phyloP scores from a whole-genome alignment of 768 basidiomycete genomes.

The Phaeolepiota aurea region DNA sequence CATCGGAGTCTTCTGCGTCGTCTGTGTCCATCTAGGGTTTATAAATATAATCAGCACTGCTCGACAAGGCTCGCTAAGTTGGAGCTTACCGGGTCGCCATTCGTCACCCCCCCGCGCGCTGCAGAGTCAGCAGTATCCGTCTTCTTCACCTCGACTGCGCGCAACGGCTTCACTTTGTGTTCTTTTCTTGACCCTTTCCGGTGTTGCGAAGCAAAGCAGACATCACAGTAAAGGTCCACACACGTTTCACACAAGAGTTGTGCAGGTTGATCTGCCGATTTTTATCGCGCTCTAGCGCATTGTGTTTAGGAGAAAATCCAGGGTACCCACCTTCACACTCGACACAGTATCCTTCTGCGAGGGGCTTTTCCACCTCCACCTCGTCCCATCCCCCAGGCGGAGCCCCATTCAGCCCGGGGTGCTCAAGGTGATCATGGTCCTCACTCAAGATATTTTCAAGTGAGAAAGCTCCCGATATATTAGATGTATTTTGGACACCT shows the following conservation, averaged over 20 bases:
- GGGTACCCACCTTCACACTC: constrained; percentile 77
- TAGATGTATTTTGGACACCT: not conserved
- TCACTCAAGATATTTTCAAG: constrained; percentile 64
- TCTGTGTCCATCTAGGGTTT: constrained; percentile 38
- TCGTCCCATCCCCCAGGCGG: constrained; percentile 60
- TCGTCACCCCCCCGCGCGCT: constrained; percentile 6
- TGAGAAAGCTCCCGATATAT: constrained; percentile 32
- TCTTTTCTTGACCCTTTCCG: constrained; percentile 70
- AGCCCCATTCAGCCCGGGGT: constrained; percentile 32
- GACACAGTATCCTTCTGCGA: constrained; percentile 62
- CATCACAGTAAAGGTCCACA: constrained; percentile 69
- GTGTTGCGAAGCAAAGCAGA: constrained; percentile 81
- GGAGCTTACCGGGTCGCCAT: constrained; percentile 25
- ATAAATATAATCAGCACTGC: no score
- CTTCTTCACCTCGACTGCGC: constrained; percentile 13
- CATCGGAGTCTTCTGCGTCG: constrained; percentile 25
- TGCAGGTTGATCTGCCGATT: constrained; percentile 82
- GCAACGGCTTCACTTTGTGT: constrained; percentile 46
- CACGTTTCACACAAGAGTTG: constrained; percentile 68
- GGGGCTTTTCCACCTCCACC: constrained; percentile 38
- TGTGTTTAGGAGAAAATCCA: no score
- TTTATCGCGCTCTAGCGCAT: no score
- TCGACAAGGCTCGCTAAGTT: not conserved
- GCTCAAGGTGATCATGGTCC: constrained; percentile 55
- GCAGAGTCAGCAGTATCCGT: no score